Evolutionary conservation across 805 yeast genomes (phyloP), one percentile per base, ranked within the genome.

Genomic region (Barnettozyma populi): DNA sequence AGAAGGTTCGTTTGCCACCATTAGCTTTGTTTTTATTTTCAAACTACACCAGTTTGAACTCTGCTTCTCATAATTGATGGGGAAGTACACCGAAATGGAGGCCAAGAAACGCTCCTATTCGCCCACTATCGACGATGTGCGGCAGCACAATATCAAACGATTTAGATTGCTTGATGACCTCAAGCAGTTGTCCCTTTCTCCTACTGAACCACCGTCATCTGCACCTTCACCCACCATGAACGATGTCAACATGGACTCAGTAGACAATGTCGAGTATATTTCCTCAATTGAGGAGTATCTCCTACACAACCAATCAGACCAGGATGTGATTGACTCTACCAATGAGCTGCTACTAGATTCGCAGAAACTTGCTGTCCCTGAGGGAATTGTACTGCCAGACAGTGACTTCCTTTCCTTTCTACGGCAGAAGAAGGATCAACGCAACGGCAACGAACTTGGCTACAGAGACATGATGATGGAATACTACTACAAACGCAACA

Each of bases 121-220:
- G 7, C 59, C 59, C 0, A 45, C 52, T 3, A 45, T 55, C 5
- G 59, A 55, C n/a, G 59, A 55, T 10, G 43, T 55, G 4, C 44
- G 59, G 6, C 54, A 55, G 16, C 52, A 57, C 29, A 66, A 66
- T 39, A 62, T 66, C 54, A 69, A 69, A 49, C 59, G 61, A 38
- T 63, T 55, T 38, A 53, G 58, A 32, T 51, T 69, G 7, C 49
- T 66, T 2, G 55, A 57, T 19, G 71, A 67, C 50, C 55, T 69
- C 16, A 65, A 59, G 23, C 60, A 56, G 13, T 42, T 69, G n/a
- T 50, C 61, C 2, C 37, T 66, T 2, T 25, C 32, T 14, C 13
- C 24, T 27, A n/a, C 29, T 5, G 43, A 16, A n/a, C 43, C 38
- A n/a, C 14, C 38, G 10, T 21, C 39, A 18, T 8, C 39, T 5